Evolutionary conservation across 2,329 filamentous ascomycete genomes (phyloP), one percentile per base, ranked within the genome.

Genomic region (Endocalyx cinctus): DNA sequence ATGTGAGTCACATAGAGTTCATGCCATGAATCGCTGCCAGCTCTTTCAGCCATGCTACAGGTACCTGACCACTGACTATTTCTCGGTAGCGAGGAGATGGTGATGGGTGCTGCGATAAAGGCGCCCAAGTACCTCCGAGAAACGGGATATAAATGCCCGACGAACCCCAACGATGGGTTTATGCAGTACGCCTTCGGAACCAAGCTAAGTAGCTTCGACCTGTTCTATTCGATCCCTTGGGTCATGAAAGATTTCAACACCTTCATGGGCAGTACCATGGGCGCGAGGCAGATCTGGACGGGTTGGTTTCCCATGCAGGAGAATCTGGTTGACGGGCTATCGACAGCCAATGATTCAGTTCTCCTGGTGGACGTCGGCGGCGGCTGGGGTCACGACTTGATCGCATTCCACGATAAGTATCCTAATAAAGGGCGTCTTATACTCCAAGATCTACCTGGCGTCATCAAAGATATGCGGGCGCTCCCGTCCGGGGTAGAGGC

Each of bases 301-400:
- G 45, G 51, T 23, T 51, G 48, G 48, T 52, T 46, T 14, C 56
- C 56, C 0, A 46, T 59, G 0, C 12, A 48, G 27, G 46, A 54
- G 12, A 41, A 38, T 4, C 43, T 60, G 3, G 25, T 59, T 4
- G 23, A 47, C 7, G 55, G 50, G 1, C 39, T 44, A 2, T 29
- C 34, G 10, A 13, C 14, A 2, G 29, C 37, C 5, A 14, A 20
- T 2, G 17, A 41, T 2, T 33, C 46, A 1, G 28, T 48, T 3
- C 30, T 60, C 2, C 30, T 61, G 0, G 54, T 58, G 1, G 55
- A 59, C 26, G 44, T 58, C 1, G 55, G 46, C 5, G 55, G 37
- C 4, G 51, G 54, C 3, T 46, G 39, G 17, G 55, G 55, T 11
- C 54, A 57, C 14, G 55, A 58, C 27, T 5, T 58, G 4, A 12